phyloP scores from a whole-genome alignment of 1,284 basidiomycete species.

The Ceratobasidium sp. region DNA sequence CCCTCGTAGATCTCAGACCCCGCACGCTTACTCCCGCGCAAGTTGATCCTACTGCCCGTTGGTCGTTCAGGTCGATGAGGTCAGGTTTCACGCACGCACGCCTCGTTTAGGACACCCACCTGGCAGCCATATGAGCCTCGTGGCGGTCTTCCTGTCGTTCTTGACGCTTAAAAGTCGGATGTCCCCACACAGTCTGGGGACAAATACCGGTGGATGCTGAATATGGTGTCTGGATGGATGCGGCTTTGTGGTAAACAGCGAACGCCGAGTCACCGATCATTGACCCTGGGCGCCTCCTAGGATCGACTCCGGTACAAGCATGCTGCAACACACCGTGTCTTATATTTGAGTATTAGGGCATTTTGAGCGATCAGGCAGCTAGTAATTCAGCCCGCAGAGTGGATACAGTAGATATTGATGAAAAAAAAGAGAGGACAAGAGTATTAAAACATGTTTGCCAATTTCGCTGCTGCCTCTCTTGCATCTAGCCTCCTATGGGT shows the following conservation, averaged over 20 bases:
- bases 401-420: constrained; percentile 7
- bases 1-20: constrained; percentile 24
- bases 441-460: constrained; percentile 84
- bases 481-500: constrained; percentile 76
- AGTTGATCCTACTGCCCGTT: constrained; percentile 21
- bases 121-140: constrained; percentile 37
- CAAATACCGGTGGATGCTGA: constrained; percentile 29
- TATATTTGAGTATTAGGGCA: no score
- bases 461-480: constrained; percentile 83
- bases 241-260: constrained; percentile 5
- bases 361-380: background rate
- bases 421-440: background rate
- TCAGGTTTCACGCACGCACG: constrained; percentile 7
- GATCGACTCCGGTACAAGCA: background rate
- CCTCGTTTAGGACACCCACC: constrained; percentile 14
- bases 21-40: constrained; percentile 26
- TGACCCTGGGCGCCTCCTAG: background rate
- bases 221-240: constrained; percentile 36
- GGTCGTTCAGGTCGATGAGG: background rate
- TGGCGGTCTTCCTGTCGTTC: constrained; percentile 1
- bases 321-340: no score
- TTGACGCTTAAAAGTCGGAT: constrained; percentile 9
- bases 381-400: constrained; percentile 13
- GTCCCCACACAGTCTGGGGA: constrained; percentile 7
- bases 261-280: background rate